phyloP scores from a whole-genome alignment of 164 flowering plant species.

The Platanus orientalis region DNA sequence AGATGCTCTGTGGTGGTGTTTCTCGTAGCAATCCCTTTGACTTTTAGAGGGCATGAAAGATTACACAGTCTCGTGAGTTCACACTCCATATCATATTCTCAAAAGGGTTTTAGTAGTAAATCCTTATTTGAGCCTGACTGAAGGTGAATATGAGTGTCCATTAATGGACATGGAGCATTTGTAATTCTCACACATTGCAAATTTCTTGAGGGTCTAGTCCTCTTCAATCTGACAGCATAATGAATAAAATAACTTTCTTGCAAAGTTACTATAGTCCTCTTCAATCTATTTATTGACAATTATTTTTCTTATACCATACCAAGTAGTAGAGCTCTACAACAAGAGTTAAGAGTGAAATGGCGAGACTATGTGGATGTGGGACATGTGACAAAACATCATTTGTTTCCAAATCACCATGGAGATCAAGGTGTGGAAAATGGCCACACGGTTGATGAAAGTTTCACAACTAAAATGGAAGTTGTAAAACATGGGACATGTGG shows the following conservation, averaged over 20 bases:
- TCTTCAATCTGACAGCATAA: conserved; percentile 72
- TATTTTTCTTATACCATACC: conserved; percentile 85
- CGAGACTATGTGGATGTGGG: no score
- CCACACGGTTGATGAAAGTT: no score
- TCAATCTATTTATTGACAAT: conserved; percentile 33
- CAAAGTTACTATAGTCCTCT: conserved; percentile 45
- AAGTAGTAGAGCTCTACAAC: conserved; percentile 76
- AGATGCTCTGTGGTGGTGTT: no score
- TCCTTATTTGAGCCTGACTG: conserved; percentile 27
- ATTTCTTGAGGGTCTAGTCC: conserved; percentile 39
- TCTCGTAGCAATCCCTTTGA: no score
- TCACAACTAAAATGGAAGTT: no score
- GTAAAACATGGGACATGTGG: no score
- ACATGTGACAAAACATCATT: no score
- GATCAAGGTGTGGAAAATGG: no score
- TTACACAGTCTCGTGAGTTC: conserved; percentile 77
- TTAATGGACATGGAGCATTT: conserved; percentile 23
- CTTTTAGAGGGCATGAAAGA: conserved; percentile 69
- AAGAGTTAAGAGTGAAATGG: conserved; percentile 64
- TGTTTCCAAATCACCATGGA: no score
- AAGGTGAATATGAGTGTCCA: conserved; percentile 15
- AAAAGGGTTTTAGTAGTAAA: conserved; percentile 40
- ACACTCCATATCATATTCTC: conserved; percentile 49
- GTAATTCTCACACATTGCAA: conserved; percentile 26
- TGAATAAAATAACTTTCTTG: conserved; percentile 51